Evolutionary conservation across 2,329 filamentous ascomycete genomes (phyloP).

Genomic region (Zymoseptoria pseudotritici): DNA sequence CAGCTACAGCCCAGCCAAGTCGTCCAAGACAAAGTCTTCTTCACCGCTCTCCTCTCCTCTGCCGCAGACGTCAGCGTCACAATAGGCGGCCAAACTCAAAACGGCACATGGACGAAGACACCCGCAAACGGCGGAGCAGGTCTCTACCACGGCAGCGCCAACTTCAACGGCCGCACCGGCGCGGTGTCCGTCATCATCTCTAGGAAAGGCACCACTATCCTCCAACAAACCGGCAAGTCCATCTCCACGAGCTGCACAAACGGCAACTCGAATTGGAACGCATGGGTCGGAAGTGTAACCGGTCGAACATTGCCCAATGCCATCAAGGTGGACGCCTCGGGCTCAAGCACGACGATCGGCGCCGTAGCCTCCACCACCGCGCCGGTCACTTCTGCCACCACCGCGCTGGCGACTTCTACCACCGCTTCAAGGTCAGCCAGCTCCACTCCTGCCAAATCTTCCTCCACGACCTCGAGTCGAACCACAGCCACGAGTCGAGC

Average conservation of each 20-base stretch:
- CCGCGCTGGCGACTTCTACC: not conserved
- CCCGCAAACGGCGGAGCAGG: conserved; percentile 12
- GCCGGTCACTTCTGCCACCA: not conserved
- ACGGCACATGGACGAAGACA: conserved; percentile 11
- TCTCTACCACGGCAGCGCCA: conserved; percentile 22
- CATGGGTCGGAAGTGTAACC: conserved; percentile 17
- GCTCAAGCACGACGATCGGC: not conserved
- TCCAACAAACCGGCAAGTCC: conserved; percentile 30
- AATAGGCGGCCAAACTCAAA: conserved; percentile 28
- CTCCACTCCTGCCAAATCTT: not conserved
- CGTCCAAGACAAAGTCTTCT: conserved; percentile 40
- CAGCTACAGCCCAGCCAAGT: conserved; percentile 25
- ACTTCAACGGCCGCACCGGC: conserved; percentile 34
- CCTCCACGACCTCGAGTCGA: not conserved
- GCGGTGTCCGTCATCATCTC: conserved; percentile 33
- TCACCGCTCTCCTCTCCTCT: conserved; percentile 32
- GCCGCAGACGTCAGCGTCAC: conserved; percentile 31
- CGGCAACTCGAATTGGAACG: conserved; percentile 20
- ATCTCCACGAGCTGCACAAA: conserved; percentile 23
- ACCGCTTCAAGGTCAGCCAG: not conserved
- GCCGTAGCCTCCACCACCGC: not conserved
- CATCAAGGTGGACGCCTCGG: not conserved
- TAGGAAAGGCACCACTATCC: conserved; percentile 24
- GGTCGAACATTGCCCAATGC: not conserved
- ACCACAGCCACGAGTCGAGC: not conserved